A percentile compares a stretch with the other conserved stretches of the same genome.
Evolutionary conservation across 495 filamentous ascomycete species (phyloP).

Genomic region (Daldinia vernicosa): DNA sequence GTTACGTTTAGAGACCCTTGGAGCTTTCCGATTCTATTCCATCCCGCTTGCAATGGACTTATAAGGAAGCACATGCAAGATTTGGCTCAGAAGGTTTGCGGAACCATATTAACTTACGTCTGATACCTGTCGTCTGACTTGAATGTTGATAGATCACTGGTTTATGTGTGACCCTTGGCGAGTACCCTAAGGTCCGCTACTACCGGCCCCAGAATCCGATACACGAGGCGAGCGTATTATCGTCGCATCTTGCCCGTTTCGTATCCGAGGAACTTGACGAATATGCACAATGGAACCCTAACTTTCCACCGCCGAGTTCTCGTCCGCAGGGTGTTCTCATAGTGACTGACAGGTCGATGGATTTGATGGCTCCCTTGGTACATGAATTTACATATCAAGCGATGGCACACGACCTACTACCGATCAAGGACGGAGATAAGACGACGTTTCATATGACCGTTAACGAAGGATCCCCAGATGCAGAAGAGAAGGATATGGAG

Average conservation of each 20-base stretch:
- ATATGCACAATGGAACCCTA: constrained; percentile 79
- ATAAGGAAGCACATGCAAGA: constrained; percentile 81
- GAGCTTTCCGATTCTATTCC: constrained; percentile 92
- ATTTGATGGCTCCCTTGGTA: constrained; percentile 82
- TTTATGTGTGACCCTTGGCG: constrained; percentile 82
- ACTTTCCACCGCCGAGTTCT: constrained; percentile 83
- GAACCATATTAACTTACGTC: constrained; percentile 8
- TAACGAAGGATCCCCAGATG: constrained; percentile 72
- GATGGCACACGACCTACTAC: constrained; percentile 93
- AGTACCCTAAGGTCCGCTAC: constrained; percentile 91
- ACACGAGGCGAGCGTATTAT: constrained; percentile 89
- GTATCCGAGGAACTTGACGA: constrained; percentile 89
- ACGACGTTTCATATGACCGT: constrained; percentile 81
- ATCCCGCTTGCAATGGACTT: constrained; percentile 86
- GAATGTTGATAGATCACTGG: constrained; percentile 71
- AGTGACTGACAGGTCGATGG: constrained; percentile 92
- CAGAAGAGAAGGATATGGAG: constrained; percentile 87
- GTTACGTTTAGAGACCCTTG: constrained; percentile 92
- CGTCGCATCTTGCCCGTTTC: constrained; percentile 87
- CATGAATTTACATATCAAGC: constrained; percentile 99
- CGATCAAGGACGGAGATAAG: constrained; percentile 86
- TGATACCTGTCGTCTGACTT: constrained; percentile 43
- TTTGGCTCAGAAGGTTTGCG: constrained; percentile 83
- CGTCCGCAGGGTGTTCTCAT: constrained; percentile 85
- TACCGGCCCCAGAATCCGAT: constrained; percentile 76